Percentiles rank a stretch among this genome's conserved stretches.
Conservation (phyloP, 1,284 basidiomycete species). For the Tetrapyrgos nigripes region DNA sequence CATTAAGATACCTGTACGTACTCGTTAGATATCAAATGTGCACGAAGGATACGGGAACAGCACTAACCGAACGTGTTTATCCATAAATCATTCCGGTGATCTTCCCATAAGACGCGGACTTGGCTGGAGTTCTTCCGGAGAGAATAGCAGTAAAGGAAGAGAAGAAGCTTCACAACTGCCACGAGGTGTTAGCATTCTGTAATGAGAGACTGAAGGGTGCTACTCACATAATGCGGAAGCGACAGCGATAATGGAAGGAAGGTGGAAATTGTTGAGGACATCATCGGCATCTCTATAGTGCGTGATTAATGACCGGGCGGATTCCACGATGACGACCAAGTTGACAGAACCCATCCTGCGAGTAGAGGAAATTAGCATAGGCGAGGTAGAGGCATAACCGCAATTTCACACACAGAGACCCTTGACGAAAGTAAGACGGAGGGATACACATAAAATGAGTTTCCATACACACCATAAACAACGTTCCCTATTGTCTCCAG, state of each 20-base stretch:
- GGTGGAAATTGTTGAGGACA: slow-evolving; percentile 70
- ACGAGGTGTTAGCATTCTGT: not conserved
- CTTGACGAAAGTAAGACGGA: slow-evolving; percentile 40
- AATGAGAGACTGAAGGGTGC: not conserved
- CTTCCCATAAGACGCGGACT: slow-evolving; percentile 94
- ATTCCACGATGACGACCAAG: slow-evolving; percentile 86
- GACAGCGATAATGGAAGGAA: slow-evolving; percentile 86
- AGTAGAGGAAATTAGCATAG: not conserved
- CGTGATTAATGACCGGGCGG: slow-evolving; percentile 72
- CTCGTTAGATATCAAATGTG: slow-evolving; percentile 27
- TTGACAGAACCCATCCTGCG: slow-evolving; percentile 86
- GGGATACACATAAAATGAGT: not conserved
- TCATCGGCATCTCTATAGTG: slow-evolving; percentile 54
- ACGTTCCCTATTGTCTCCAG: slow-evolving; percentile 94
- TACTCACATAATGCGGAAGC: slow-evolving; percentile 78
- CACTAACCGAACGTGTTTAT: slow-evolving; percentile 78
- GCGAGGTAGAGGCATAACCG: slow-evolving; percentile 2
- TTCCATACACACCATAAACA: slow-evolving; percentile 66
- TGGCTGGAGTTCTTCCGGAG: slow-evolving; percentile 86
- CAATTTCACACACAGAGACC: slow-evolving; percentile 65
- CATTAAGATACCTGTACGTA: slow-evolving; percentile 79
- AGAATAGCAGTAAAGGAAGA: slow-evolving; percentile 89
- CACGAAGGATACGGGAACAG: slow-evolving; percentile 3
- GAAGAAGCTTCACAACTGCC: slow-evolving; percentile 80
- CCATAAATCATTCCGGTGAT: slow-evolving; percentile 91